Percentiles rank a stretch among this genome's conserved stretches.
Conservation (phyloP, 2,329 filamentous ascomycete genomes). For the Macroventuria anomochaeta region DNA sequence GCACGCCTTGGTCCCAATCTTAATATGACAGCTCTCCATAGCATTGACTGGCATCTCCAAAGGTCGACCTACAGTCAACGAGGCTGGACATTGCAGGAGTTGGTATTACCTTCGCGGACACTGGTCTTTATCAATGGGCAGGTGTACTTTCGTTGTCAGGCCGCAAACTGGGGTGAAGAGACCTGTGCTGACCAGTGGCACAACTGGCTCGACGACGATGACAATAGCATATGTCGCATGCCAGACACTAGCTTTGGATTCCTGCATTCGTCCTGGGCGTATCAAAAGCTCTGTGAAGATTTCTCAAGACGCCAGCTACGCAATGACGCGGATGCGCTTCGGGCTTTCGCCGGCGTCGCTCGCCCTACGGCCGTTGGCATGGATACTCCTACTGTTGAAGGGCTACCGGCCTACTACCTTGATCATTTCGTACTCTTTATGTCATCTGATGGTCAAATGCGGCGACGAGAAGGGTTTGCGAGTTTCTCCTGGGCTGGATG, state of each 20-base stretch:
- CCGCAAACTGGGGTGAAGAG: slow-evolving; percentile 11
- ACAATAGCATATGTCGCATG: slow-evolving; percentile 10
- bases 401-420: slow-evolving; percentile 7
- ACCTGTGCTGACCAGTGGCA: slow-evolving; percentile 8
- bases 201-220: slow-evolving; percentile 6
- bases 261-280: slow-evolving; percentile 6
- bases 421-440: slow-evolving; percentile 10
- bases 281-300: slow-evolving; percentile 13
- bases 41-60: slow-evolving; percentile 7
- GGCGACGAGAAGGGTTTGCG: slow-evolving; percentile 7
- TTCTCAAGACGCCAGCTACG: slow-evolving; percentile 8
- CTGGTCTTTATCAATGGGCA: slow-evolving; percentile 10
- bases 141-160: slow-evolving; percentile 6
- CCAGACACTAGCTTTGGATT: slow-evolving; percentile 4
- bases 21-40: not conserved
- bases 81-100: slow-evolving; percentile 10
- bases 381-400: slow-evolving; percentile 2
- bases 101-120: slow-evolving; percentile 1
- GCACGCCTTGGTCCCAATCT: not conserved
- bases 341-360: not conserved
- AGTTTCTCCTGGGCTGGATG: slow-evolving; percentile 16
- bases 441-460: not conserved
- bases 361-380: not conserved
- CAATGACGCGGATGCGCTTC: slow-evolving; percentile 8
- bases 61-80: slow-evolving; percentile 8